Conservation (phyloP, 768 basidiomycete species). For the Naganishia randhawae region DNA sequence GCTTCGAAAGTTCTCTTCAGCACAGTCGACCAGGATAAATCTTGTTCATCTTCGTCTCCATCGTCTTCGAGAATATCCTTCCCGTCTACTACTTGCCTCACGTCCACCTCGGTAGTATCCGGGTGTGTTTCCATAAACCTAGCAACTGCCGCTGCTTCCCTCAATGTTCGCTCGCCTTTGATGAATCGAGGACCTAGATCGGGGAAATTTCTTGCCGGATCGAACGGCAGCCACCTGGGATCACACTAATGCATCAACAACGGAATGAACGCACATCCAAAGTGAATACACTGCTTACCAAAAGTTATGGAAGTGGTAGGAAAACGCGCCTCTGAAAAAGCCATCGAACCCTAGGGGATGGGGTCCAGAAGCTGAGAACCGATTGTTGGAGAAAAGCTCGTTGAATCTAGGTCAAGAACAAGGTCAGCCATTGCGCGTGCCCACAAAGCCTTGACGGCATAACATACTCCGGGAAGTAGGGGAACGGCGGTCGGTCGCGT, state of each 20-base stretch:
- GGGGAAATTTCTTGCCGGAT: conserved; percentile 88
- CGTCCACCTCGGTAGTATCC: conserved; percentile 22
- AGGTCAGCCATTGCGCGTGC: conserved; percentile 12
- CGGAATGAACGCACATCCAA: not conserved
- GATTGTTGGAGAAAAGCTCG: conserved; percentile 55
- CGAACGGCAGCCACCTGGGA: conserved; percentile 90
- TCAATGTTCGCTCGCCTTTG: conserved; percentile 68
- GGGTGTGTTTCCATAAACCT: conserved; percentile 23
- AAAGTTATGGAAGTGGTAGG: conserved; percentile 81
- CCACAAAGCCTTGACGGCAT: conserved; percentile 30
- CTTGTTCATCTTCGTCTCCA: conserved; percentile 42
- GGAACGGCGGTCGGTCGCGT: conserved; percentile 85
- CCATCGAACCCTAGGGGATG: conserved; percentile 86
- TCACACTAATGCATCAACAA: not conserved
- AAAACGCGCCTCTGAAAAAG: conserved; percentile 89
- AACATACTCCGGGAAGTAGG: conserved; percentile 77
- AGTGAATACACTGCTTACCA: conserved; percentile 38
- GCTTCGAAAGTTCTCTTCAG: conserved; percentile 92
- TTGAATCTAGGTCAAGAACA: conserved; percentile 62
- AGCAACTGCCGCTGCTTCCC: conserved; percentile 49
- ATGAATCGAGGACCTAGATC: conserved; percentile 79
- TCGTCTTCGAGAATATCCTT: conserved; percentile 14
- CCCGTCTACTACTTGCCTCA: not conserved
- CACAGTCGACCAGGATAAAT: conserved; percentile 74
- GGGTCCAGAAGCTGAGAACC: conserved; percentile 68